Conservation (phyloP, 2,329 filamentous ascomycete species). For the Phoma sp. region DNA sequence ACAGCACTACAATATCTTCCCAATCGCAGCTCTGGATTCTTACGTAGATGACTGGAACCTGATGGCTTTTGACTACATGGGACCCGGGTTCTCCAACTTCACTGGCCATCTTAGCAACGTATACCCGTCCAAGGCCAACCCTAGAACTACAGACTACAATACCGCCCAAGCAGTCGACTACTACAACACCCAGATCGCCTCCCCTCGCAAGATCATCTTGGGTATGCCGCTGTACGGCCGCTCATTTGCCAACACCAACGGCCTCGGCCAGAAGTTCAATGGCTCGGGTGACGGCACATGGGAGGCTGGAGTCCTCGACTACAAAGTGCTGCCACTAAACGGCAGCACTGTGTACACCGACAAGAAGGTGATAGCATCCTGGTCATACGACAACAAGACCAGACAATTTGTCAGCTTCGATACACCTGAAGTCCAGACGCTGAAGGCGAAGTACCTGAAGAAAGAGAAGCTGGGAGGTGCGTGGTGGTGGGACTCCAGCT, state of each 20-base stretch:
- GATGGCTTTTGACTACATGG: slow-evolving; percentile 71
- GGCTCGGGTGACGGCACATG: slow-evolving; percentile 34
- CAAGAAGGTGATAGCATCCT: slow-evolving; percentile 26
- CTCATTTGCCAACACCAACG: slow-evolving; percentile 33
- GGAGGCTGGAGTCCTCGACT: slow-evolving; percentile 37
- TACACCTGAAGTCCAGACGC: slow-evolving; percentile 28
- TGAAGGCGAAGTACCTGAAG: slow-evolving; percentile 36
- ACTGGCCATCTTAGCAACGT: slow-evolving; percentile 59
- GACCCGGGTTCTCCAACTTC: slow-evolving; percentile 73
- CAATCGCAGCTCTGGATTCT: slow-evolving; percentile 49
- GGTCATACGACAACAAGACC: slow-evolving; percentile 29
- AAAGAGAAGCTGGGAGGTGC: slow-evolving; percentile 36
- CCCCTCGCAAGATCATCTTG: slow-evolving; percentile 32
- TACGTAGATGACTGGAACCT: slow-evolving; percentile 60
- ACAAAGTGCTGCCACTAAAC: slow-evolving; percentile 34
- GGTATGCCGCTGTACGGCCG: slow-evolving; percentile 43
- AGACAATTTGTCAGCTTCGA: slow-evolving; percentile 35
- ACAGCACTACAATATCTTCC: slow-evolving; percentile 46
- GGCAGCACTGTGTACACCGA: slow-evolving; percentile 30
- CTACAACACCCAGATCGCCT: slow-evolving; percentile 30
- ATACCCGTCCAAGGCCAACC: slow-evolving; percentile 26
- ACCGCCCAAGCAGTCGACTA: slow-evolving; percentile 34
- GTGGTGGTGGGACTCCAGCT: slow-evolving; percentile 41
- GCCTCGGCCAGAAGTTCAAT: slow-evolving; percentile 33
- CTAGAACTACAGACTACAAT: slow-evolving; percentile 37